A percentile compares a stretch with the other conserved stretches of the same genome.
Conservation (phyloP, 768 basidiomycete genomes). For the Lactarius hatsudake region DNA sequence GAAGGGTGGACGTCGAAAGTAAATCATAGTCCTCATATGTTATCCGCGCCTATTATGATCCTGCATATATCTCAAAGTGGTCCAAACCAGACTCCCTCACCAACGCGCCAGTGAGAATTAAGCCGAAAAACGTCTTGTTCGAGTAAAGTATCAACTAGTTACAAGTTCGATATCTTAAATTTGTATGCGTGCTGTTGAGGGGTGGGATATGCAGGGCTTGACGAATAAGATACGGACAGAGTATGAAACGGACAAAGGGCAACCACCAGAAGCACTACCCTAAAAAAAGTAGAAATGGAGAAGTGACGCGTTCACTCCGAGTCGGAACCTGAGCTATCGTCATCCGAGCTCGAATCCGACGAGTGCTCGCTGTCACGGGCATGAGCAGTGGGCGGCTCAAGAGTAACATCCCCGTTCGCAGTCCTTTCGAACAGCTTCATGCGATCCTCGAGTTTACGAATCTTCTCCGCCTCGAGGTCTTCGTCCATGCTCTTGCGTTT, state of each 20-base stretch:
- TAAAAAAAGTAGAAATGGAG: not conserved
- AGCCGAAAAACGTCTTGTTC: conserved; percentile 27
- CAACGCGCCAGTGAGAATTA: conserved; percentile 8
- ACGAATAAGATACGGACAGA: conserved; percentile 27
- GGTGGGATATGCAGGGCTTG: conserved; percentile 29
- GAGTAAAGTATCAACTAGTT: conserved; percentile 31
- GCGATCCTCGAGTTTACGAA: conserved; percentile 83
- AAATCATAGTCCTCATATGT: not conserved
- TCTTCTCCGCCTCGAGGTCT: conserved; percentile 93
- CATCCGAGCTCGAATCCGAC: conserved; percentile 76
- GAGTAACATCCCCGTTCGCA: conserved; percentile 37
- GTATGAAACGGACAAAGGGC: conserved; percentile 15
- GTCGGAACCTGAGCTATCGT: conserved; percentile 80
- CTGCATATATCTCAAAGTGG: not conserved
- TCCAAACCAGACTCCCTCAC: not conserved
- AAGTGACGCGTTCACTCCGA: conserved; percentile 57
- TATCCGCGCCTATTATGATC: not conserved
- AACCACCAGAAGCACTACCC: conserved; percentile 19
- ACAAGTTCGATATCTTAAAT: conserved; percentile 35
- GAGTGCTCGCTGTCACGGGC: conserved; percentile 68
- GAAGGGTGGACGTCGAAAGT: conserved; percentile 27
- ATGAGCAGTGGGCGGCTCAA: conserved; percentile 35
- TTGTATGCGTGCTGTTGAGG: conserved; percentile 31
- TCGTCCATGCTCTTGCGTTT: conserved; percentile 98
- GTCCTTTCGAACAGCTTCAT: conserved; percentile 76